A percentile compares a stretch with the other conserved stretches of the same genome.
phyloP scores from a whole-genome alignment of 192 early-diverging fungal genomes.

The Backusella mclennaniae region DNA sequence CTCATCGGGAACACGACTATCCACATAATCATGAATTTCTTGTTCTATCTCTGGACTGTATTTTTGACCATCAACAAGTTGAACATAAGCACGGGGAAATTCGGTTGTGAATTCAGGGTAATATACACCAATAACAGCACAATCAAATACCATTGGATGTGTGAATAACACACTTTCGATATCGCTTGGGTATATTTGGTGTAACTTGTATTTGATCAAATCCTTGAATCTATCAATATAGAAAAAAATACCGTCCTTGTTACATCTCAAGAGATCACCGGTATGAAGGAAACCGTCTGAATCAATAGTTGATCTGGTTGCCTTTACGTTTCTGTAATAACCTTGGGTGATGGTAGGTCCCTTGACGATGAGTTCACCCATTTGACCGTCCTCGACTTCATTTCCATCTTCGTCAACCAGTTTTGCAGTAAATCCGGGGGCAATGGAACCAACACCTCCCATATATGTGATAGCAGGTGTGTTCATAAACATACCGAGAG shows the following conservation, averaged over 20 bases:
- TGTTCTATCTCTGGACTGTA: background rate
- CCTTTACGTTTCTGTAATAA: background rate
- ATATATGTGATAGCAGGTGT: background rate
- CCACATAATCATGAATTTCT: background rate
- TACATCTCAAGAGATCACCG: background rate
- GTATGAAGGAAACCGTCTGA: background rate
- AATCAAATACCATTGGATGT: background rate
- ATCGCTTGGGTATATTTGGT: background rate
- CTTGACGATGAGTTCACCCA: background rate
- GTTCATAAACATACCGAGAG: background rate
- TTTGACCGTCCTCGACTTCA: slow-evolving; percentile 35
- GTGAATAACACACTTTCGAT: background rate
- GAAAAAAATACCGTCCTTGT: background rate
- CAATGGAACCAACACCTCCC: slow-evolving; percentile 38
- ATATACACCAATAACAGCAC: background rate
- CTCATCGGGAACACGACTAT: background rate
- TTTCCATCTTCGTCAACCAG: slow-evolving; percentile 44
- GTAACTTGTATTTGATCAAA: background rate
- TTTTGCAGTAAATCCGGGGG: slow-evolving; percentile 38
- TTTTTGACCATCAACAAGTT: background rate
- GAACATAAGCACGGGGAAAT: background rate
- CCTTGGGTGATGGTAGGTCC: background rate
- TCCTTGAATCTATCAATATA: background rate
- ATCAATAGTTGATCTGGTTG: background rate
- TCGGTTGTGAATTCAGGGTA: background rate